These are phyloP conservation scores for Sequoiadendron giganteum DNA, from an alignment of 75 land plant genomes.

Conservation along the genomic window DNA sequence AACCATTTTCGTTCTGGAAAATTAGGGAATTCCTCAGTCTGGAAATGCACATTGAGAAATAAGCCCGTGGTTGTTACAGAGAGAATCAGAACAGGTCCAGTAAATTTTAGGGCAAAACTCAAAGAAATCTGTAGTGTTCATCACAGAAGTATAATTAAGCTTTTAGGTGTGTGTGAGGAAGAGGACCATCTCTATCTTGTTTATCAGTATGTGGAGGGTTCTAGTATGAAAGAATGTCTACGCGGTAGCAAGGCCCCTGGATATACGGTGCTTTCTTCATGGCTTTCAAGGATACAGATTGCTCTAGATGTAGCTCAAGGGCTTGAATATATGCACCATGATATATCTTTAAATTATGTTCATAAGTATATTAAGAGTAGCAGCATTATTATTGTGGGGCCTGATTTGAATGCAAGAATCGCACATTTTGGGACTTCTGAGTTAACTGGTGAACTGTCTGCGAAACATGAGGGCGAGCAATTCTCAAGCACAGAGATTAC, in stretches of 20 bases:
- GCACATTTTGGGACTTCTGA: slow-evolving; percentile 18
- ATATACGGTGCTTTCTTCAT: slow-evolving; percentile 20
- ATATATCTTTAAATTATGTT: not conserved
- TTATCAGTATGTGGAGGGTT: slow-evolving; percentile 23
- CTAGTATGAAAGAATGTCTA: slow-evolving; percentile 11
- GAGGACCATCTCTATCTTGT: slow-evolving; percentile 20
- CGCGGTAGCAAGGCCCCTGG: slow-evolving; percentile 1
- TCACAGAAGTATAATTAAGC: slow-evolving; percentile 19
- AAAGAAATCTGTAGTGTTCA: slow-evolving; percentile 13
- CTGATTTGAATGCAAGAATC: slow-evolving; percentile 18
- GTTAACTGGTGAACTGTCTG: slow-evolving; percentile 18
- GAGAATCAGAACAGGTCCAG: not conserved
- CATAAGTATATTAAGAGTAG: slow-evolving; percentile 30
- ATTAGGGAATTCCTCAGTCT: slow-evolving; percentile 3
- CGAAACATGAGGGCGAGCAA: not conserved
- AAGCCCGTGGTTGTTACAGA: slow-evolving; percentile 1
- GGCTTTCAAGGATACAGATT: slow-evolving; percentile 25
- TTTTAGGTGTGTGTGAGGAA: slow-evolving; percentile 21
- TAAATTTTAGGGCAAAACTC: not conserved
- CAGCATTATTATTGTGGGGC: slow-evolving; percentile 21
- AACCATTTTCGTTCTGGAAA: slow-evolving; percentile 1
- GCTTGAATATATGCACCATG: slow-evolving; percentile 31
- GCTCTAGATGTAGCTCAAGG: slow-evolving; percentile 29
- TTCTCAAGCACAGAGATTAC: not conserved
- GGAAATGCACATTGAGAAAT: slow-evolving; percentile 8